Evolutionary conservation across 2,329 filamentous ascomycete species (phyloP).

Genomic region (Alternaria atra): DNA sequence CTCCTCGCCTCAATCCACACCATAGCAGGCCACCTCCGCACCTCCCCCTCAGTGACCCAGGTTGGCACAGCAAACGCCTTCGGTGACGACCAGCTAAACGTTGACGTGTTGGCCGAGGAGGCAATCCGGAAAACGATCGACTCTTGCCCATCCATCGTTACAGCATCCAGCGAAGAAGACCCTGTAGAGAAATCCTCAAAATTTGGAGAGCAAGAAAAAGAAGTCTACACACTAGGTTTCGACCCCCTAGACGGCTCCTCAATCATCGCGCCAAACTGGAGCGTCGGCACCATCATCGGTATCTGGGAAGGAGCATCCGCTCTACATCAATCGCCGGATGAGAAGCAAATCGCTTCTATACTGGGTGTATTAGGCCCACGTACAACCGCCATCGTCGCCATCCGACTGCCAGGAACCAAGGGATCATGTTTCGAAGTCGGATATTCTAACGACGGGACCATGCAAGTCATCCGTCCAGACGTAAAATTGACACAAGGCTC

Average conservation of each 20-base stretch:
- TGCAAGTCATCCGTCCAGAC: conserved; percentile 54
- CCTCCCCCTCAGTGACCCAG: conserved; percentile 28
- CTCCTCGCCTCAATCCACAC: conserved; percentile 26
- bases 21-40: conserved; percentile 27
- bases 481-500: conserved; percentile 29
- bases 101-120: conserved; percentile 67
- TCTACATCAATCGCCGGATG: conserved; percentile 27
- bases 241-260: conserved; percentile 72
- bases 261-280: conserved; percentile 57
- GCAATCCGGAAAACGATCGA: conserved; percentile 65
- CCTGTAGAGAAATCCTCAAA: conserved; percentile 56
- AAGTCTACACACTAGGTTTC: conserved; percentile 66
- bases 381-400: conserved; percentile 61
- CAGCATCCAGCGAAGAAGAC: conserved; percentile 71
- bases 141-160: conserved; percentile 61
- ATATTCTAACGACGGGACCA: conserved; percentile 46
- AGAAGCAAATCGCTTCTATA: conserved; percentile 44
- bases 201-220: conserved; percentile 30
- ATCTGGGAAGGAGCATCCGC: conserved; percentile 57
- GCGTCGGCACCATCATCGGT: conserved; percentile 65
- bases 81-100: conserved; percentile 65
- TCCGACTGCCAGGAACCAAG: conserved; percentile 56
- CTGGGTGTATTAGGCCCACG: conserved; percentile 47
- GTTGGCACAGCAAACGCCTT: conserved; percentile 60
- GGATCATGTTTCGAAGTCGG: conserved; percentile 63